These are phyloP conservation scores for Acanthamoeba castellanii DNA, from an alignment of 208 protist genomes.

Conservation along the genomic window DNA sequence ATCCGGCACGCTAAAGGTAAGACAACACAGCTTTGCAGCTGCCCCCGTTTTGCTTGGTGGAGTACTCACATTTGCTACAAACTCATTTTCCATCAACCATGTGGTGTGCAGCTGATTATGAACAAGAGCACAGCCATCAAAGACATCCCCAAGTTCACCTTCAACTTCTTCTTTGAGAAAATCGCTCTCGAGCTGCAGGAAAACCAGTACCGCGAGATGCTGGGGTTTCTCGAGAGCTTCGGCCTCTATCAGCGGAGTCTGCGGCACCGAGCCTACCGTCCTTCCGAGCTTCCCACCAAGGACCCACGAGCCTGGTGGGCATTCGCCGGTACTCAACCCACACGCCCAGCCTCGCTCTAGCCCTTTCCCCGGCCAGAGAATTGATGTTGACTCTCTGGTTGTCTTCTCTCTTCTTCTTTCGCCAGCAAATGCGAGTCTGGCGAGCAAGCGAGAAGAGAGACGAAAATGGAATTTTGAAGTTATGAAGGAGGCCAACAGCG, in stretches of 20 bases:
- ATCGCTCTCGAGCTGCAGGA: constrained; percentile 61
- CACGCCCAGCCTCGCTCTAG: background rate
- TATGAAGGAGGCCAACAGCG: constrained; percentile 20
- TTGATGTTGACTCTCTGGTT: background rate
- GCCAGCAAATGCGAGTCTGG: constrained; percentile 41
- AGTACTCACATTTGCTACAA: background rate
- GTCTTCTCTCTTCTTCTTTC: background rate
- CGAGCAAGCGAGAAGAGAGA: constrained; percentile 33
- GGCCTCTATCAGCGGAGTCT: constrained; percentile 32
- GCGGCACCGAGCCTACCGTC: background rate
- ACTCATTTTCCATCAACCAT: background rate
- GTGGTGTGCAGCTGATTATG: constrained; percentile 25
- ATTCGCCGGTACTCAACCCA: constrained; percentile 38
- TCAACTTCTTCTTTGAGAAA: constrained; percentile 51
- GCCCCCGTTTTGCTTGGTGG: background rate
- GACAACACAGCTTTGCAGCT: background rate
- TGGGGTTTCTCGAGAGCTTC: constrained; percentile 60
- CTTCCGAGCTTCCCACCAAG: background rate
- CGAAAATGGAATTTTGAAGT: constrained; percentile 5
- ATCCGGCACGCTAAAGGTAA: constrained; percentile 52
- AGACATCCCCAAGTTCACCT: constrained; percentile 62
- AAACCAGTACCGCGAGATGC: constrained; percentile 61
- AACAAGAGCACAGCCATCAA: constrained; percentile 48
- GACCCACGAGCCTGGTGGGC: constrained; percentile 59
- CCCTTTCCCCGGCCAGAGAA: background rate